Evolutionary conservation across 2,329 filamentous ascomycete genomes (phyloP).

Genomic region (Aaosphaeria pasadenensis): DNA sequence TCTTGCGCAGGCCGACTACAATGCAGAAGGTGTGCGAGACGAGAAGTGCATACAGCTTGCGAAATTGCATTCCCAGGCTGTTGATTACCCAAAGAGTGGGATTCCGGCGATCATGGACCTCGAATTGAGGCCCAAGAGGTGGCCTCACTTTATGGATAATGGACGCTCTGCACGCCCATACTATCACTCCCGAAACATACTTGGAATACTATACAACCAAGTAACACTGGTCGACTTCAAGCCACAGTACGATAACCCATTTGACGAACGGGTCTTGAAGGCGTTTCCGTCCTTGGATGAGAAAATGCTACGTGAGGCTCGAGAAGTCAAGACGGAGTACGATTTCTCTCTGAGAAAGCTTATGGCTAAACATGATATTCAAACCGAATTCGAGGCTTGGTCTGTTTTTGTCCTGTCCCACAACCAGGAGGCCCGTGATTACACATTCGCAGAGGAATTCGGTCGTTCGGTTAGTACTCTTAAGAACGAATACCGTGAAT

Average conservation of each 20-base stretch:
- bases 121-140: slow-evolving; percentile 59
- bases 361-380: slow-evolving; percentile 80
- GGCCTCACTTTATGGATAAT: slow-evolving; percentile 89
- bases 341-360: slow-evolving; percentile 73
- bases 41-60: slow-evolving; percentile 71
- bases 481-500: slow-evolving; percentile 64
- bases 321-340: slow-evolving; percentile 70
- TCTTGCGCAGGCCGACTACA: slow-evolving; percentile 69
- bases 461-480: slow-evolving; percentile 64
- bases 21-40: slow-evolving; percentile 62
- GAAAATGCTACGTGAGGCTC: slow-evolving; percentile 56
- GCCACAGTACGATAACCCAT: slow-evolving; percentile 68
- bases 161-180: slow-evolving; percentile 44
- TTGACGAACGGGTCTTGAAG: slow-evolving; percentile 71
- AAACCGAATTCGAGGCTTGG: slow-evolving; percentile 90
- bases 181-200: slow-evolving; percentile 68
- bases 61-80: slow-evolving; percentile 79
- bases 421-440: slow-evolving; percentile 70
- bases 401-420: slow-evolving; percentile 78
- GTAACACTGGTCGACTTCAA: slow-evolving; percentile 67
- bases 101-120: slow-evolving; percentile 66
- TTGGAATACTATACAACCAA: slow-evolving; percentile 80
- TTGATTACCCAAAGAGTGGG: slow-evolving; percentile 93
- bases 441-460: slow-evolving; percentile 84
- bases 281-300: slow-evolving; percentile 55